phyloP scores from a whole-genome alignment of 306 rosid genomes.

The Castanospermum australe region DNA sequence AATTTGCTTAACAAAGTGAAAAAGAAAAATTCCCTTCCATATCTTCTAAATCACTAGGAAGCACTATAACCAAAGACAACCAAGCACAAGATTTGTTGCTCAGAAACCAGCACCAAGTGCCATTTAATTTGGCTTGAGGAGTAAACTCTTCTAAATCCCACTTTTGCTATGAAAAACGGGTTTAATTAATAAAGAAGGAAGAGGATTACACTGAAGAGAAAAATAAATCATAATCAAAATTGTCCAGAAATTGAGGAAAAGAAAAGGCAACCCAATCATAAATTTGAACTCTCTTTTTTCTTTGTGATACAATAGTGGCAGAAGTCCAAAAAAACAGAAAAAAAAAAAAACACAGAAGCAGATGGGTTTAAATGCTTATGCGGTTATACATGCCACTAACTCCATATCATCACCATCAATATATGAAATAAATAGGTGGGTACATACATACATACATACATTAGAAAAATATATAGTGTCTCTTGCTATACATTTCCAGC shows the following conservation, averaged over 20 bases:
- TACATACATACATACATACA: constrained; percentile 42
- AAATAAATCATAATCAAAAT: background rate
- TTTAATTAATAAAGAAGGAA: background rate
- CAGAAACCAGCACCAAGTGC: background rate
- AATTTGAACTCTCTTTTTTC: constrained; percentile 3
- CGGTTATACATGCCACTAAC: constrained; percentile 26
- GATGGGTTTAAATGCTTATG: constrained; percentile 22
- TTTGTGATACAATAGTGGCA: background rate
- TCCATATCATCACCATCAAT: constrained; percentile 36
- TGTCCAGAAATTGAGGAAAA: background rate
- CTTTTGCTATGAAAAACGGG: background rate
- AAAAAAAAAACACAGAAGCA: background rate
- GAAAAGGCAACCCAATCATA: constrained; percentile 16
- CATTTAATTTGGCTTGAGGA: background rate
- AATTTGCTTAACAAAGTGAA: background rate
- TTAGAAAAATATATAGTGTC: constrained; percentile 52
- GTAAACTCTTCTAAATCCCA: background rate
- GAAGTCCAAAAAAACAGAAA: background rate
- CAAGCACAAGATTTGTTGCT: background rate
- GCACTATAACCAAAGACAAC: background rate
- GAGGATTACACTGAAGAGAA: background rate
- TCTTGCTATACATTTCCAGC: constrained; percentile 78
- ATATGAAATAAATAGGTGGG: constrained; percentile 52
- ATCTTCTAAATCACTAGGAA: background rate
- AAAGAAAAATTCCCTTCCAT: background rate